Evolutionary conservation across 805 yeast genomes (phyloP), one percentile per base, ranked within the genome.

Genomic region (Pichia gijzeniarum): DNA sequence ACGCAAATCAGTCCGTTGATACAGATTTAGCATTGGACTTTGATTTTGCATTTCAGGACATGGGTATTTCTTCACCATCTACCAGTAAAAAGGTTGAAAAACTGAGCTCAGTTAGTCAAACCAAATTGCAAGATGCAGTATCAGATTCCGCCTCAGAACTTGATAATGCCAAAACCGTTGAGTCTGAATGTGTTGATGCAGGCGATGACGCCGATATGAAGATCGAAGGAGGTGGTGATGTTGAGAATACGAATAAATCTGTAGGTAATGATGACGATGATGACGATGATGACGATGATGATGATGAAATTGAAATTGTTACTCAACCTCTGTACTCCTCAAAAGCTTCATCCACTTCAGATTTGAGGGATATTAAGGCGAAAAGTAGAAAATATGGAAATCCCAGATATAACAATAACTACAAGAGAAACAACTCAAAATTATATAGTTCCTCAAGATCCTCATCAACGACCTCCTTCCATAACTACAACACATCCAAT

Each of bases 11-110:
- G 14, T 20, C 38, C 18, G 25, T 48, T 16, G 56, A 47, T 25
- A 48, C 41, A 18, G 51, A 44, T 17, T 25, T 35, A 14, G 48
- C 48, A 22, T 7, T 45, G 9, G 27, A 46, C 21, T 47, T 43
- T 20, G 45, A 37, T 8, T 37, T 43, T 1, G 55, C 53, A 18
- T 45, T 52, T 34, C 38, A 46, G 31, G 35, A 36, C 17, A 50
- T 52, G 34, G 53, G 53, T 3, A 52, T 52, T 18, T 41, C 46
- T 8, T 52, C 55, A 8, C 44, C 44, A 13, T 40, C 48, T 16
- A 19, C 47, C 5, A 39, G 36, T n/a, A 27, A 49, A 30, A 32
- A 49, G 40, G 33, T 42, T 35, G 22, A n/a, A n/a, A 14, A 39
- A 8, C 13, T 18, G 5, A 38, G 19, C 19, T 10, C 8, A 12